Evolutionary conservation across 495 filamentous ascomycete species (phyloP).

Genomic region (Penicillium pulvis): DNA sequence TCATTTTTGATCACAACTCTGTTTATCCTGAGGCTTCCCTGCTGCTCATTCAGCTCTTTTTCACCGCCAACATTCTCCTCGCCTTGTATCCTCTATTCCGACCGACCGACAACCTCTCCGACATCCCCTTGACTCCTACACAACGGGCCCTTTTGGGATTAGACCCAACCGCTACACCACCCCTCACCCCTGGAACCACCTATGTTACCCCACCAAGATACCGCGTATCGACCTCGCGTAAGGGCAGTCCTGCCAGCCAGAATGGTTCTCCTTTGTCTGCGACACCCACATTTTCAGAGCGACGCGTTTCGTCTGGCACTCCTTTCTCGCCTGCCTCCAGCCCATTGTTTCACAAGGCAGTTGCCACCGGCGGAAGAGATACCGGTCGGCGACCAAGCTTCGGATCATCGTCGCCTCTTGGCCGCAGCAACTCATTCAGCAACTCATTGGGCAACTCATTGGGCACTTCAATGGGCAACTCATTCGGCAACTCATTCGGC

Average conservation of each 20-base stretch:
- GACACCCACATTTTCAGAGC: slow-evolving; percentile 44
- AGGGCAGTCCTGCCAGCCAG: slow-evolving; percentile 52
- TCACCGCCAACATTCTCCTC: slow-evolving; percentile 64
- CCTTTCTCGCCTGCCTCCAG: slow-evolving; percentile 58
- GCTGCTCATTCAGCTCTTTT: slow-evolving; percentile 55
- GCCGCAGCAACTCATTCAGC: slow-evolving; percentile 51
- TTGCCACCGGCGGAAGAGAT: slow-evolving; percentile 52
- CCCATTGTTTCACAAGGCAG: slow-evolving; percentile 70
- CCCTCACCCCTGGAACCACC: slow-evolving; percentile 63
- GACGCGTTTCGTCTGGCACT: slow-evolving; percentile 37
- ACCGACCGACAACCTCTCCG: slow-evolving; percentile 71
- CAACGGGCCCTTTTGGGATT: slow-evolving; percentile 86
- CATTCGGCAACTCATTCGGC: slow-evolving; percentile 43
- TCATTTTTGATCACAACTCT: slow-evolving; percentile 24
- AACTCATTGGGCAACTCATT: slow-evolving; percentile 32
- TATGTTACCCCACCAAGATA: slow-evolving; percentile 90
- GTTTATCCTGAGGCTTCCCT: slow-evolving; percentile 43
- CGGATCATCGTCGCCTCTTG: slow-evolving; percentile 46
- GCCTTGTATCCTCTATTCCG: slow-evolving; percentile 71
- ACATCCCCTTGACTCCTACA: slow-evolving; percentile 88
- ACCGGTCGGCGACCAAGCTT: slow-evolving; percentile 63
- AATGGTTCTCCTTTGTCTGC: slow-evolving; percentile 55
- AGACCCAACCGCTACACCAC: slow-evolving; percentile 62
- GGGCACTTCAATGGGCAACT: slow-evolving; percentile 33
- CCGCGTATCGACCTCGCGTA: slow-evolving; percentile 68